Percentiles rank a stretch among this genome's conserved stretches.
phyloP scores from a whole-genome alignment of 345 rosid genomes.

The Corchorus olitorius region DNA sequence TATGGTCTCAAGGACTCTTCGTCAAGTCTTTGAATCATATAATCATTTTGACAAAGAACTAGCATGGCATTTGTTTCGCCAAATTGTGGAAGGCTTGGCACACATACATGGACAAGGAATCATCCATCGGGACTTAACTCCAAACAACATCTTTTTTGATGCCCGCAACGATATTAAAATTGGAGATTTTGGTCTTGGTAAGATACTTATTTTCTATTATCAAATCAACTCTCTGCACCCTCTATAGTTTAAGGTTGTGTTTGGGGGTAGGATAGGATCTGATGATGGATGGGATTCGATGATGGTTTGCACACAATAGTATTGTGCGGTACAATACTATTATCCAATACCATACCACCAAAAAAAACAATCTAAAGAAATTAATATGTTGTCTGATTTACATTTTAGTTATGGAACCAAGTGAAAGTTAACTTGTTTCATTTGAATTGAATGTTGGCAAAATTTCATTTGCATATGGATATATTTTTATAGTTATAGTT shows the following conservation, averaged over 20 bases:
- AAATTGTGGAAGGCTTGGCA: slow-evolving; percentile 93
- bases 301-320: too few species aligned
- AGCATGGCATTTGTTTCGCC: slow-evolving; percentile 89
- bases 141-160: slow-evolving; percentile 91
- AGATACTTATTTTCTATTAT: slow-evolving; percentile 31
- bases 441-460: slow-evolving; percentile 3
- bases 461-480: background rate
- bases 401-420: background rate
- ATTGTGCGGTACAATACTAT: too few species aligned
- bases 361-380: background rate
- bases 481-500: slow-evolving; percentile 4
- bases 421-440: slow-evolving; percentile 5
- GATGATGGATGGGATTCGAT: too few species aligned
- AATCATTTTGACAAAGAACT: slow-evolving; percentile 75
- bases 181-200: slow-evolving; percentile 98
- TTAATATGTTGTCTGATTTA: background rate
- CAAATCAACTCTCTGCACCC: slow-evolving; percentile 20
- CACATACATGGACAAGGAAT: slow-evolving; percentile 98
- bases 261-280: too few species aligned
- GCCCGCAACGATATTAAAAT: slow-evolving; percentile 93
- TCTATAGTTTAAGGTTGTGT: background rate
- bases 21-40: slow-evolving; percentile 82
- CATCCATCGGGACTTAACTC: slow-evolving; percentile 96
- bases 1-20: slow-evolving; percentile 71
- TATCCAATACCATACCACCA: too few species aligned